Base-by-base conservation (phyloP, 2,329 filamentous ascomycete species). In the Calonectria hongkongensis region DNA sequence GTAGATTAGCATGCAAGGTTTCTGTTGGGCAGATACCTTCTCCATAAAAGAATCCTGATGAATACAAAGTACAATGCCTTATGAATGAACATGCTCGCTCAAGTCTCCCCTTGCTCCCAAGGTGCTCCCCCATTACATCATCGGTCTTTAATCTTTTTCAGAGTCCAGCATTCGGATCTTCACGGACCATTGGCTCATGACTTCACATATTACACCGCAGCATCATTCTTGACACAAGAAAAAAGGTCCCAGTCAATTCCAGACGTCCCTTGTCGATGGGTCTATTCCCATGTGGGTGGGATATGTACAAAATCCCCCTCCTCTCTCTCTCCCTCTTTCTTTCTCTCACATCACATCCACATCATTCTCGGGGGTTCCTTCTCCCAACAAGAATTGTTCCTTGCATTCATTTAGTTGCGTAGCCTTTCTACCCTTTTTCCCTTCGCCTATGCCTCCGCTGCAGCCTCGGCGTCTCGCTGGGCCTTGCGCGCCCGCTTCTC, bases 401-500 rank as follows among this genome's bases (percentile, higher is more conserved):
- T 16, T 60, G 27, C 54, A 60, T 58, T 43, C 10, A 16, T 69
- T 67, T 60, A 56, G 60, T 58, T 45, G 43, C 43, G 60, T 36
- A 21, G 18, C 15, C 27, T 62, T 39, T 13, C 25, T 58, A 63
- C 71, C 15, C 21, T 65, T 39, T 12, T 33, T 58, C 65, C 71
- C 66, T 71, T 72, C 70, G 81, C 81, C 73, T 82, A 81, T 2
- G 81, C 78, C 67, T 69, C 70, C 2, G 64, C 66, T 66, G 71
- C 74, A 5, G 79, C 66, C 68, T 73, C 74, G 6, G 79, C 82
- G 70, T 85, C 80, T 83, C 85, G 79, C 80, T 83, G 79, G 39
- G 84, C 85, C 82, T 85, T 92, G 85, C 95, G 89, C 84, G 92
- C 92, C 83, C 97, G 90, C 92, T 98, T 98, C 88, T 98, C 96